Evolutionary conservation across 192 early-diverging fungal species (phyloP), one percentile per base, ranked within the genome.

Genomic region (Entomortierella beljakovae): DNA sequence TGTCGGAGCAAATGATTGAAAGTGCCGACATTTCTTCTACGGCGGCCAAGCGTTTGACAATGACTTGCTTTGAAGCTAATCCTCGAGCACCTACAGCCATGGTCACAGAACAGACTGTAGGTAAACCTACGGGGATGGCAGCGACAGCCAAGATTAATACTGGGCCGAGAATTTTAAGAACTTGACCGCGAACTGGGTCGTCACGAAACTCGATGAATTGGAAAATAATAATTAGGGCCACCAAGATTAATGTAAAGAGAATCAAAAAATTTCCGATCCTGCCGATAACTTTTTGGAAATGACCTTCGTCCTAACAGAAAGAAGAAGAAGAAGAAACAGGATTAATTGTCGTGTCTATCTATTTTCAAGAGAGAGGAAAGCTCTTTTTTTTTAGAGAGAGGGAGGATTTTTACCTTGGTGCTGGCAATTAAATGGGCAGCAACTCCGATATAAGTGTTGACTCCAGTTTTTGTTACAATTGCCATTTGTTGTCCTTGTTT

Each of bases 231-330:
- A 96, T 88, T 50, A 96, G 86, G 54, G 90, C 50, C 49, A 94
- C 92, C 57, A 94, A 84, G 20, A 89, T 64, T 20, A 92, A 61
- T 26, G 91, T 94, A 75, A 95, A 91, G 52, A 92, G 77, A 57
- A 97, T 91, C 25, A 97, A 85, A 81, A 96, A 94, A 84, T 97
- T 95, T 42, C 96, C 96, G 73, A 97, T 96, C 71, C 86, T 86
- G 87, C 92, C 91, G 84, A 97, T 92, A 69, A 96, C 88, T 86
- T 95, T 96, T 81, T 97, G 96, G 85, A 97, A 97, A 80, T 97
- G 96, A 48, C 96, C 95, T 71, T 92, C 88, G 61, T 97, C 95
- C 82, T 79, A 37, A 18, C 0, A 34, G 9, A 56, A 37, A 22
- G 0, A 37, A 35, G 11, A 54, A 3, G 18, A 13, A 13, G 42